These are phyloP conservation scores for Casuarina cunninghamiana DNA, from an alignment of 306 rosid species.

Conservation along the genomic window DNA sequence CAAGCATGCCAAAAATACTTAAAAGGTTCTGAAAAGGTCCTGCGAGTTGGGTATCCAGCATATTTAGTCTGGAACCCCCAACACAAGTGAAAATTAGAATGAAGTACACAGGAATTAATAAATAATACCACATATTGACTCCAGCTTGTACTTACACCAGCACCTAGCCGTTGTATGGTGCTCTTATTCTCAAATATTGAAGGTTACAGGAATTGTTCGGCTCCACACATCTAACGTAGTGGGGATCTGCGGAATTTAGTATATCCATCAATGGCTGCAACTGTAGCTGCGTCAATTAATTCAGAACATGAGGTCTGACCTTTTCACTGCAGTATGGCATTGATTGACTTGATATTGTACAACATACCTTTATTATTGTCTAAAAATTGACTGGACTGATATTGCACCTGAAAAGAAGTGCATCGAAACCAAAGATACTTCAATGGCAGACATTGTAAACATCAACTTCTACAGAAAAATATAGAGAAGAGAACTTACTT, in stretches of 20 bases:
- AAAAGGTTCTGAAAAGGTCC: conserved; percentile 66
- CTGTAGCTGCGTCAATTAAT: conserved; percentile 68
- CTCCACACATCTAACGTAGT: conserved; percentile 94
- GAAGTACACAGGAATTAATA: conserved; percentile 32
- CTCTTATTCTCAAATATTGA: conserved; percentile 63
- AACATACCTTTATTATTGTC: conserved; percentile 42
- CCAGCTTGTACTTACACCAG: conserved; percentile 69
- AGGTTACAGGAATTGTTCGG: conserved; percentile 68
- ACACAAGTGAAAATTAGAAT: conserved; percentile 38
- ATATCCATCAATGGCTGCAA: conserved; percentile 93
- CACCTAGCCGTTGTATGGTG: conserved; percentile 78
- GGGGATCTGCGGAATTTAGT: conserved; percentile 73
- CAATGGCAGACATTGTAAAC: conserved; percentile 18
- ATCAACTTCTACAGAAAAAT: neutral
- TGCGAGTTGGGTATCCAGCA: conserved; percentile 88
- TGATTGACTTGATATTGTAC: conserved; percentile 13
- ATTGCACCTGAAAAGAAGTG: conserved; percentile 72
- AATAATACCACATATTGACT: conserved; percentile 20
- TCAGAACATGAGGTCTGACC: conserved; percentile 33
- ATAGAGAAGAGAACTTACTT: conserved; percentile 50
- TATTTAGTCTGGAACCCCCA: conserved; percentile 97
- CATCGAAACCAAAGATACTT: conserved; percentile 19
- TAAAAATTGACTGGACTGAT: conserved; percentile 81
- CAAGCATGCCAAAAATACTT: conserved; percentile 61
- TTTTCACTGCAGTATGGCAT: conserved; percentile 27